Percentiles rank a stretch among this genome's conserved stretches.
phyloP scores from a whole-genome alignment of 257 asterid species.

The Solanum ahanhuiri region DNA sequence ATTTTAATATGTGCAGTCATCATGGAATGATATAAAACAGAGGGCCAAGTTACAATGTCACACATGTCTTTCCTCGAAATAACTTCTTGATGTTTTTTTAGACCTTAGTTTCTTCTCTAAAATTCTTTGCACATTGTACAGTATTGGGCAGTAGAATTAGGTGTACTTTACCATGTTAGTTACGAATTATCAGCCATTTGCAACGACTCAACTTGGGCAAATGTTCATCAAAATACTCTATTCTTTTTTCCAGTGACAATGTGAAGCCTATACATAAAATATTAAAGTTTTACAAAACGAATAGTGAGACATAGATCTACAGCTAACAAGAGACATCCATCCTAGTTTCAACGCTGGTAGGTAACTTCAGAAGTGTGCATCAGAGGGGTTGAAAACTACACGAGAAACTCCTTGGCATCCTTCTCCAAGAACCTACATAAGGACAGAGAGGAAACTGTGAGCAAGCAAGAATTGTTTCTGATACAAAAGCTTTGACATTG shows the following conservation, averaged over 20 bases:
- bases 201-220: background rate
- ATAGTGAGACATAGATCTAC: background rate
- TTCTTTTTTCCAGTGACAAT: background rate
- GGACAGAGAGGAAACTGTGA: background rate
- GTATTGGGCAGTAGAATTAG: too few species aligned
- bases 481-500: background rate
- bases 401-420: background rate
- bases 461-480: background rate
- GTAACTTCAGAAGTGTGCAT: background rate
- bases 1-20: background rate
- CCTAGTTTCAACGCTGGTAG: background rate
- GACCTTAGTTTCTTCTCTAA: too few species aligned
- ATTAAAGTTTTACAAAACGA: background rate
- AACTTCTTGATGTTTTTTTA: too few species aligned
- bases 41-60: background rate
- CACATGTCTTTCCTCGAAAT: background rate
- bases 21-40: background rate
- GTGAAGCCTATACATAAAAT: background rate
- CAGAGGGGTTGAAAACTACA: background rate
- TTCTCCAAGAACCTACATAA: background rate
- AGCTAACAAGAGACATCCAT: background rate
- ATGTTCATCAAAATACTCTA: background rate
- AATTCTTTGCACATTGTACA: too few species aligned
- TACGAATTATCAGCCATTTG: background rate
- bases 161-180: background rate